phyloP scores from a whole-genome alignment of 192 early-diverging fungal genomes.

The Gamsiella multidivaricata region DNA sequence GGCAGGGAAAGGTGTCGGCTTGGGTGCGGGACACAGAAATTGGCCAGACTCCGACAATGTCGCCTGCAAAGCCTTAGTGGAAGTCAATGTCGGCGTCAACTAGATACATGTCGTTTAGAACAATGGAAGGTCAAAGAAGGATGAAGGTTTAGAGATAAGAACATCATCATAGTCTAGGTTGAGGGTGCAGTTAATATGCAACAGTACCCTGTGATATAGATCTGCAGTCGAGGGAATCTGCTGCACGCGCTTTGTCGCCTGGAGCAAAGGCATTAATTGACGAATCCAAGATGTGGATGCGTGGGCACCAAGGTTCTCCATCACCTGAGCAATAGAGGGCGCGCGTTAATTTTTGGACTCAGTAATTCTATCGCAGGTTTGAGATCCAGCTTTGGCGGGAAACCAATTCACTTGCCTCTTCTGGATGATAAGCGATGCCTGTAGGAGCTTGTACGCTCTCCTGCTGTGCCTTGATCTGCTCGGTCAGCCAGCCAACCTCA shows the following conservation, averaged over 20 bases:
- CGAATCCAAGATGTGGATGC: conserved; percentile 33
- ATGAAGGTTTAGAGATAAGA: too few relatives aligned
- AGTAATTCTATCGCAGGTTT: background rate
- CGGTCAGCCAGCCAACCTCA: conserved; percentile 38
- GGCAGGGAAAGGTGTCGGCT: conserved; percentile 24
- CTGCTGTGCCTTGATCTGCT: conserved; percentile 28
- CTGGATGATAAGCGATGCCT: conserved; percentile 5
- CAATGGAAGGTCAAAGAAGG: too few relatives aligned
- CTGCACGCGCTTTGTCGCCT: conserved; percentile 28
- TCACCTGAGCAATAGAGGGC: conserved; percentile 3
- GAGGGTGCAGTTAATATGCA: background rate
- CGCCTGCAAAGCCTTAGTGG: conserved; percentile 6
- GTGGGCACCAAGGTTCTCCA: conserved; percentile 20
- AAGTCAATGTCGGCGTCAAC: background rate
- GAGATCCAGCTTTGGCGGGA: background rate
- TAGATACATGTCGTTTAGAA: too few relatives aligned
- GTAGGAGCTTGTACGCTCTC: background rate
- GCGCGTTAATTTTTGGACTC: background rate
- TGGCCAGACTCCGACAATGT: conserved; percentile 29
- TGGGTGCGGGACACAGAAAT: conserved; percentile 31
- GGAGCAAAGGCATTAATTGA: conserved; percentile 35
- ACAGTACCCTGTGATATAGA: conserved; percentile 21
- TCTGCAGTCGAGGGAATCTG: conserved; percentile 28
- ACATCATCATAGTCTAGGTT: background rate
- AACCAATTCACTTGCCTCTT: conserved; percentile 24